phyloP scores from a whole-genome alignment of 345 rosid genomes.

The Pugionium dolabratum region DNA sequence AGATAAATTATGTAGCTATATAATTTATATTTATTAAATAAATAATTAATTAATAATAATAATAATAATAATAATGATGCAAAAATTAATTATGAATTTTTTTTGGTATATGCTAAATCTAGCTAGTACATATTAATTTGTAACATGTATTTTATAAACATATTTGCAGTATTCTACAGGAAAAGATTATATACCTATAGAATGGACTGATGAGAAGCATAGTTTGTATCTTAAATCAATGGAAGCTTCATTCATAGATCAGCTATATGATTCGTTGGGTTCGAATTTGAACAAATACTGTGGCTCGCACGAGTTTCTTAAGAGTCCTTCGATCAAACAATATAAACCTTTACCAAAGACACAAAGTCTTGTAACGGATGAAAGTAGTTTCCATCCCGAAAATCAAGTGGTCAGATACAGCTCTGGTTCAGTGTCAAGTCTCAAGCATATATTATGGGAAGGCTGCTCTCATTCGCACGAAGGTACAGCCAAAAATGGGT shows the following conservation, averaged over 20 bases:
- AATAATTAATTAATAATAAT: too few relatives aligned
- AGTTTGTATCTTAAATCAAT: slow-evolving; percentile 81
- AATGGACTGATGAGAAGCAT: slow-evolving; percentile 96
- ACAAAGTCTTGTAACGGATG: slow-evolving; percentile 8
- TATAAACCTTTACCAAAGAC: slow-evolving; percentile 46
- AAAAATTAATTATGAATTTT: too few relatives aligned
- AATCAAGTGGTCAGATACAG: slow-evolving; percentile 30
- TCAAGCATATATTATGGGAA: slow-evolving; percentile 23
- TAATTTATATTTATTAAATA: too few relatives aligned
- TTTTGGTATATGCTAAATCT: too few relatives aligned
- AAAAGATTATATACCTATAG: slow-evolving; percentile 43
- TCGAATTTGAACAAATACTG: too few relatives aligned
- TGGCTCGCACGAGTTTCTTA: slow-evolving; percentile 39
- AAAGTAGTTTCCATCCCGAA: slow-evolving; percentile 32
- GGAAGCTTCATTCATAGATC: slow-evolving; percentile 70
- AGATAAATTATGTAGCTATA: too few relatives aligned
- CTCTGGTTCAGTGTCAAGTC: slow-evolving; percentile 40
- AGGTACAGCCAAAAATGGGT: too few relatives aligned
- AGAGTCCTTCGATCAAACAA: slow-evolving; percentile 70
- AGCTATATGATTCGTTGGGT: too few relatives aligned
- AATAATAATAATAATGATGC: too few relatives aligned
- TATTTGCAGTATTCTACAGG: slow-evolving; percentile 45
- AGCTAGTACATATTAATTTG: too few relatives aligned
- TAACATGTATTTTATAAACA: too few relatives aligned
- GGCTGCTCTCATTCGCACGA: slow-evolving; percentile 27